Conservation (phyloP, 805 yeast genomes). For the Candida suzukii region DNA sequence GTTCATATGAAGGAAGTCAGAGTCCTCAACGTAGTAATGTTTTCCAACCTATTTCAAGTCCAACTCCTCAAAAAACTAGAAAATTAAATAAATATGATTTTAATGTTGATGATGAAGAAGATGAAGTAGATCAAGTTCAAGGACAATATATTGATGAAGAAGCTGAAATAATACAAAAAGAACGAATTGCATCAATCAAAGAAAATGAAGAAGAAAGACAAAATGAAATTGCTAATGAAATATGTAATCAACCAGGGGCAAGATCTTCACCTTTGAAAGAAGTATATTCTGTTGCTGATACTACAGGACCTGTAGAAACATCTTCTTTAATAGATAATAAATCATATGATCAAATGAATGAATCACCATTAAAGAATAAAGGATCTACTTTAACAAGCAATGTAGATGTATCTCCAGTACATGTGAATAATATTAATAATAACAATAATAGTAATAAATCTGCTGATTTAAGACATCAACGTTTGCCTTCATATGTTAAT, state of each 20-base stretch:
- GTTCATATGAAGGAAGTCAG: not conserved
- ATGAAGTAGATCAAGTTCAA: slow-evolving; percentile 3
- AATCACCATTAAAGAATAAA: not conserved
- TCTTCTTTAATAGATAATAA: not conserved
- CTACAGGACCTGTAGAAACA: not conserved
- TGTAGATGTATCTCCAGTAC: not conserved
- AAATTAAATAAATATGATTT: slow-evolving; percentile 21
- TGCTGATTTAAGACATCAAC: too few species aligned
- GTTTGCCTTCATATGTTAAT: not conserved
- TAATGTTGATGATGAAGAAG: slow-evolving; percentile 20
- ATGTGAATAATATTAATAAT: too few species aligned
- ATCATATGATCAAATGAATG: not conserved
- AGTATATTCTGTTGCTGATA: not conserved
- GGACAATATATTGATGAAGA: too few species aligned
- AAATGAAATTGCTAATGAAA: too few species aligned
- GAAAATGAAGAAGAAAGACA: too few species aligned
- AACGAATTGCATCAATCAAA: not conserved
- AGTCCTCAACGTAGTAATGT: slow-evolving; percentile 3
- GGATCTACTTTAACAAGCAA: not conserved
- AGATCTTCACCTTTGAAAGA: slow-evolving; percentile 1
- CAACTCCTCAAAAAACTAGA: slow-evolving; percentile 5
- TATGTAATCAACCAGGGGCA: too few species aligned
- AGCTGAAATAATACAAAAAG: too few species aligned
- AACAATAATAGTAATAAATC: too few species aligned
- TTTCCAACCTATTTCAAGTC: slow-evolving; percentile 4